Evolutionary conservation across 768 basidiomycete species (phyloP).

Genomic region (Sarcodon sp.): DNA sequence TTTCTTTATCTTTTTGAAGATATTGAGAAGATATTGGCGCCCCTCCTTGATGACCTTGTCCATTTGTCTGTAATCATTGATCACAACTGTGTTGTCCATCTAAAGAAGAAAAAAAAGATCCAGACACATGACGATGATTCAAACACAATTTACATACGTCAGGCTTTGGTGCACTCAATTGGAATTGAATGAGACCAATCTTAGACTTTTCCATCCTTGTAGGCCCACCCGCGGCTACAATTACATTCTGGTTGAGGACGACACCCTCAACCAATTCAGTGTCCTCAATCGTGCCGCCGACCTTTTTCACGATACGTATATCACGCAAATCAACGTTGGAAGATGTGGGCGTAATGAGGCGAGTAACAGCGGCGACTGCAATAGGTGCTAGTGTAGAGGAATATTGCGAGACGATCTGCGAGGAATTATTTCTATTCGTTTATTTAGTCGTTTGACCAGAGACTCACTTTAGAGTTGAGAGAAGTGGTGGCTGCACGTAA

Average conservation of each 20-base stretch:
- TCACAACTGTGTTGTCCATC: slow-evolving; percentile 99
- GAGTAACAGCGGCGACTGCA: slow-evolving; percentile 91
- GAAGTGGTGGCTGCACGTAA: slow-evolving; percentile 91
- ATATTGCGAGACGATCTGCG: slow-evolving; percentile 96
- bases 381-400: slow-evolving; percentile 97
- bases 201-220: slow-evolving; percentile 96
- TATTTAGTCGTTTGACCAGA: not conserved
- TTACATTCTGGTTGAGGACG: slow-evolving; percentile 93
- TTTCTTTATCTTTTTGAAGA: slow-evolving; percentile 99
- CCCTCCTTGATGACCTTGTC: slow-evolving; percentile 99
- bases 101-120: slow-evolving; percentile 17
- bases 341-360: slow-evolving; percentile 78
- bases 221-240: slow-evolving; percentile 83
- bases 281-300: slow-evolving; percentile 98
- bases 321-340: slow-evolving; percentile 95
- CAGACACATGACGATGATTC: slow-evolving; percentile 4
- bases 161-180: slow-evolving; percentile 93
- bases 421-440: not conserved
- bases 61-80: slow-evolving; percentile 99
- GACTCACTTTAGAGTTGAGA: slow-evolving; percentile 82
- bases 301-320: slow-evolving; percentile 94
- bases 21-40: slow-evolving; percentile 91
- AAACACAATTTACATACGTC: slow-evolving; percentile 48
- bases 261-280: slow-evolving; percentile 95
- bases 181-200: slow-evolving; percentile 97